Evolutionary conservation across 176 grass and related monocot species (phyloP).

Genomic region (Tillandsia leiboldiana): DNA sequence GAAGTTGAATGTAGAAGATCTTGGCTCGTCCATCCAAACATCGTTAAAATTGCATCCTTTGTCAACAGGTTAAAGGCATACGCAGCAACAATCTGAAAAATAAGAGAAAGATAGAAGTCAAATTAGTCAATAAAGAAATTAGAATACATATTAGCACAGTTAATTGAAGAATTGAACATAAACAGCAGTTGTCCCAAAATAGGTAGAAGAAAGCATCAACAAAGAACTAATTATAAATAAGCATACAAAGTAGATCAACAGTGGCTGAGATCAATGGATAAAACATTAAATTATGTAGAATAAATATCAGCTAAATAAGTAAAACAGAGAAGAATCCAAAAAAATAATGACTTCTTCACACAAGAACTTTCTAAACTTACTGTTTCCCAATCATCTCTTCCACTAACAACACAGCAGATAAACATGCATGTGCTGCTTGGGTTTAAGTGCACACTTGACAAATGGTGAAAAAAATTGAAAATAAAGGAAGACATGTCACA

Average conservation of each 20-base stretch:
- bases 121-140: constrained; percentile 21
- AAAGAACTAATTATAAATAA: too few relatives aligned
- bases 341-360: background rate
- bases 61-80: constrained; percentile 61
- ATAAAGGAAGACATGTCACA: background rate
- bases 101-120: background rate
- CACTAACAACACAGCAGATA: too few relatives aligned
- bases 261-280: background rate
- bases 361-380: background rate
- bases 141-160: background rate
- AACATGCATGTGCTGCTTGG: too few relatives aligned
- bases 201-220: too few relatives aligned
- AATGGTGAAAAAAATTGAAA: background rate
- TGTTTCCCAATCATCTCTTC: too few relatives aligned
- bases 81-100: constrained; percentile 70
- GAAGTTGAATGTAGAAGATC: constrained; percentile 38
- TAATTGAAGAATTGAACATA: background rate
- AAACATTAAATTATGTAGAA: background rate
- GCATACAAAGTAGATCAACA: background rate
- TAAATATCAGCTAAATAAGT: background rate
- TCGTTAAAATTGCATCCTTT: constrained; percentile 55
- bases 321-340: too few relatives aligned
- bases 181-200: background rate
- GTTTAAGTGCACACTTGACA: background rate
- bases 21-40: constrained; percentile 41